phyloP scores from a whole-genome alignment of 2,329 filamentous ascomycete genomes.

The Elsinoe perseae region DNA sequence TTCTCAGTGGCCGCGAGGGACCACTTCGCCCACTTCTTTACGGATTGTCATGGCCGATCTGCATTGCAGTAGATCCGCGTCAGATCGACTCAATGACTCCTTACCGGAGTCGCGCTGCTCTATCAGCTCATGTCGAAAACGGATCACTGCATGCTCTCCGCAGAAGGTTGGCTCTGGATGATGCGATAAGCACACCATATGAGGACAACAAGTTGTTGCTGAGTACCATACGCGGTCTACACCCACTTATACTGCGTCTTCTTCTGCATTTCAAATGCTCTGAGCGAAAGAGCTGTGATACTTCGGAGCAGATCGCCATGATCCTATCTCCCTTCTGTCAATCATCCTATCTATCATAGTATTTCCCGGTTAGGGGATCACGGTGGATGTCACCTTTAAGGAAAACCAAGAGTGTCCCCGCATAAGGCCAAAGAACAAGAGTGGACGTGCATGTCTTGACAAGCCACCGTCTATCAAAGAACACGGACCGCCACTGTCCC shows the following conservation, averaged over 20 bases:
- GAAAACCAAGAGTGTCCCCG: not conserved
- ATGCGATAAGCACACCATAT: not conserved
- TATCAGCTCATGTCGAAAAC: not conserved
- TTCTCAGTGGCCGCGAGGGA: not conserved
- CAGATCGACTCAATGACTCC: constrained; percentile 9
- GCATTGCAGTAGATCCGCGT: constrained; percentile 7
- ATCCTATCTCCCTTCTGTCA: not conserved
- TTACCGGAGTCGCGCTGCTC: not conserved
- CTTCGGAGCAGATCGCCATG: not conserved
- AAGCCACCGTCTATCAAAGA: constrained; percentile 7
- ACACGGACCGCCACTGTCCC: constrained; percentile 4
- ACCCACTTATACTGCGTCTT: too few species aligned
- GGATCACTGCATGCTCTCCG: not conserved
- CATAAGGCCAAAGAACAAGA: constrained; percentile 12
- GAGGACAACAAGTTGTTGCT: not conserved
- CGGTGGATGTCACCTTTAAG: not conserved
- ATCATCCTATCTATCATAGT: not conserved
- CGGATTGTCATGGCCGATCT: constrained; percentile 2
- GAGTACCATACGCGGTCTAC: not conserved
- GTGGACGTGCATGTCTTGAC: constrained; percentile 14
- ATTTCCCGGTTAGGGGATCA: not conserved
- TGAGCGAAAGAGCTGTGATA: not conserved
- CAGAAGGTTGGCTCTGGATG: not conserved
- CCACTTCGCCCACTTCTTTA: not conserved
- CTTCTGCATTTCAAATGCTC: not conserved